A percentile compares a stretch with the other conserved stretches of the same genome.
These are phyloP conservation scores for Oxytropis ochrocephala DNA, from an alignment of 306 rosid species.

Conservation along the genomic window DNA sequence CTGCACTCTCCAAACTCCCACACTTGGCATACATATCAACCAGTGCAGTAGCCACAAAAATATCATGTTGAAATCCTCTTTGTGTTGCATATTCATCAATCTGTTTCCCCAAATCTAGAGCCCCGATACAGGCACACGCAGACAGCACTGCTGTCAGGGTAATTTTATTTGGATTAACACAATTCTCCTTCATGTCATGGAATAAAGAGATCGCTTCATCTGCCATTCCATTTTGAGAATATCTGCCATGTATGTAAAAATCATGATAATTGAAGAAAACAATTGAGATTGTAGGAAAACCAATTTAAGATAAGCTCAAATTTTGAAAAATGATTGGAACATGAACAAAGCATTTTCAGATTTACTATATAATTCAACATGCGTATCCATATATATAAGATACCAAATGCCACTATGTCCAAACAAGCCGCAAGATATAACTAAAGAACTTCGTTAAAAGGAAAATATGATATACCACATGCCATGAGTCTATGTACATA, in stretches of 20 bases:
- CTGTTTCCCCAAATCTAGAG: constrained; percentile 72
- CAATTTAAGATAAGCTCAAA: neutral
- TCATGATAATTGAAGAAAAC: neutral
- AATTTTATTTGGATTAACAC: constrained; percentile 56
- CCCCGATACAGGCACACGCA: constrained; percentile 76
- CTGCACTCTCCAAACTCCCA: constrained; percentile 75
- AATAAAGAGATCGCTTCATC: constrained; percentile 67
- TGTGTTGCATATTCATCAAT: constrained; percentile 58
- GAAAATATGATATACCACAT: no score
- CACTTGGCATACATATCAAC: constrained; percentile 95
- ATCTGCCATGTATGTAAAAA: constrained; percentile 47
- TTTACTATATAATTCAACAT: neutral
- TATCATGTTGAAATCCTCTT: constrained; percentile 52
- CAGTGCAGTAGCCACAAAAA: constrained; percentile 72
- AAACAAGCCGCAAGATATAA: neutral
- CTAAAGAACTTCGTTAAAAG: neutral
- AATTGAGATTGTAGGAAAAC: constrained; percentile 4
- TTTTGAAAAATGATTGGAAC: neutral
- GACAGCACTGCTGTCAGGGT: constrained; percentile 68
- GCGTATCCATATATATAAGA: neutral
- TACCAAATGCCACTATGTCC: neutral
- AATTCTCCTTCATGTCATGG: constrained; percentile 53
- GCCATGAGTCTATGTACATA: neutral
- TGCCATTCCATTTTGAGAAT: constrained; percentile 90
- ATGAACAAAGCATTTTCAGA: neutral